Conservation (phyloP, 2,329 filamentous ascomycete genomes). For the Beauveria bassiana region DNA sequence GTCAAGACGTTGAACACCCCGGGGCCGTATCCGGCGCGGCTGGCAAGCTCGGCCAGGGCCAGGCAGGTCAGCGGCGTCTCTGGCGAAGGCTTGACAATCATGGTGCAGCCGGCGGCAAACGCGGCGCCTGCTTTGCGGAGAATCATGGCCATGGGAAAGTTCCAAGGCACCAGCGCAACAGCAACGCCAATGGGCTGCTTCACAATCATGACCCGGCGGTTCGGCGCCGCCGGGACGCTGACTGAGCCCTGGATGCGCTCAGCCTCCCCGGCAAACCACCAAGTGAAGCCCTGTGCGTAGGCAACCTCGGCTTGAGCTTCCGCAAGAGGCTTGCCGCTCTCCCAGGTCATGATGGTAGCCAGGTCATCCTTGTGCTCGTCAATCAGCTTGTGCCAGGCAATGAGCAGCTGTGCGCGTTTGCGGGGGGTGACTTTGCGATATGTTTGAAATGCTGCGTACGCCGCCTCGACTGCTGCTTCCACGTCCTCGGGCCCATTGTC, state of each 20-base stretch:
- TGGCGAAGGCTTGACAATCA: slow-evolving; percentile 65
- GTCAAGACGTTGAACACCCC: slow-evolving; percentile 55
- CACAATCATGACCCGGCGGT: slow-evolving; percentile 59
- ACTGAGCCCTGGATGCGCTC: slow-evolving; percentile 49
- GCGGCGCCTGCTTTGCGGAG: slow-evolving; percentile 42
- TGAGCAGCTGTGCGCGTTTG: slow-evolving; percentile 26
- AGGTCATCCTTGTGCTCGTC: slow-evolving; percentile 28
- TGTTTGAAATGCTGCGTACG: slow-evolving; percentile 28
- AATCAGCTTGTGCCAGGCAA: slow-evolving; percentile 30
- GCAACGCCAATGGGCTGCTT: slow-evolving; percentile 41
- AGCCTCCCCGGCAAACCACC: slow-evolving; percentile 49
- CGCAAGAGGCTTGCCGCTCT: slow-evolving; percentile 50
- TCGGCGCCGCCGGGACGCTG: slow-evolving; percentile 50
- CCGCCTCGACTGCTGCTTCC: slow-evolving; percentile 28
- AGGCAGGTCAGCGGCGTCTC: slow-evolving; percentile 69
- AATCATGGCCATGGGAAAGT: slow-evolving; percentile 50
- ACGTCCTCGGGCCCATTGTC: slow-evolving; percentile 36
- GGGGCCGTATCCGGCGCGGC: slow-evolving; percentile 65
- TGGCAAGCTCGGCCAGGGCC: slow-evolving; percentile 58
- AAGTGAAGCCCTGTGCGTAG: slow-evolving; percentile 44
- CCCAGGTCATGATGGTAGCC: slow-evolving; percentile 32
- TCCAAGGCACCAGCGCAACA: slow-evolving; percentile 38
- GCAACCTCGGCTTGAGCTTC: slow-evolving; percentile 49
- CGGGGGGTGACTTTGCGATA: slow-evolving; percentile 31
- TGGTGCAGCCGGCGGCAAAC: slow-evolving; percentile 66